Evolutionary conservation across 2,329 filamentous ascomycete species (phyloP).

Genomic region (Tolypocladium cylindrosporum): DNA sequence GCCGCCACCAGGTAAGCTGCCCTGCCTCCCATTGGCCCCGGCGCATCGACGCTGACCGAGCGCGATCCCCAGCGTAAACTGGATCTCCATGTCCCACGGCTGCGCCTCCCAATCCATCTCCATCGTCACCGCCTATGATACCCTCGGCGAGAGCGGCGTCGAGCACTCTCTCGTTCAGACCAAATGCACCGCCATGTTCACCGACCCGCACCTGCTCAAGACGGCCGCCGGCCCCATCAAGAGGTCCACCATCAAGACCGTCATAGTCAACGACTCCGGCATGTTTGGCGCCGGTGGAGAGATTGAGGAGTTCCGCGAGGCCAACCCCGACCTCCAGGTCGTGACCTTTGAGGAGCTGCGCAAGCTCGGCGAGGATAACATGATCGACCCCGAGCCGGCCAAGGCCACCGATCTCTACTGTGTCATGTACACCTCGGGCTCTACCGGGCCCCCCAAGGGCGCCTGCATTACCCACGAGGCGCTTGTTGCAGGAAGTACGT

Average conservation of each 20-base stretch:
- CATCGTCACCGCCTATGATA: constrained; percentile 93
- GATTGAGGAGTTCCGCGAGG: constrained; percentile 45
- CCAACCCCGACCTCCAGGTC: constrained; percentile 42
- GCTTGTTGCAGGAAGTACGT: constrained; percentile 59
- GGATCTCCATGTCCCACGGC: constrained; percentile 72
- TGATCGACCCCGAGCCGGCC: constrained; percentile 61
- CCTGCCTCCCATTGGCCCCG: neutral
- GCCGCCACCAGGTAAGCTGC: constrained; percentile 62
- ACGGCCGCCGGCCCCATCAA: constrained; percentile 47
- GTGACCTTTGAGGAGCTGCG: constrained; percentile 46
- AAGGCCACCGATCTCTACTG: constrained; percentile 71
- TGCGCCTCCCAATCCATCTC: constrained; percentile 77
- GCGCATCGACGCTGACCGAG: neutral
- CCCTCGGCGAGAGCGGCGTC: constrained; percentile 73
- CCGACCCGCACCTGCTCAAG: constrained; percentile 69
- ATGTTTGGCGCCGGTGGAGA: constrained; percentile 40
- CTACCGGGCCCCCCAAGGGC: constrained; percentile 82
- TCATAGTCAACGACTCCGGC: constrained; percentile 54
- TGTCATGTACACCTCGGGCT: constrained; percentile 80
- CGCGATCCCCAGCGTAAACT: constrained; percentile 51
- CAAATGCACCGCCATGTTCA: constrained; percentile 71
- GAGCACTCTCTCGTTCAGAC: constrained; percentile 81
- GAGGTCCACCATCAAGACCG: constrained; percentile 43
- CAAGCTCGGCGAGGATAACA: constrained; percentile 54
- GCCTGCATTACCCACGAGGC: constrained; percentile 73